Evolutionary conservation across 352 stramenopile genomes (phyloP), one percentile per base, ranked within the genome.

Genomic region (Paralagenidium karlingii): DNA sequence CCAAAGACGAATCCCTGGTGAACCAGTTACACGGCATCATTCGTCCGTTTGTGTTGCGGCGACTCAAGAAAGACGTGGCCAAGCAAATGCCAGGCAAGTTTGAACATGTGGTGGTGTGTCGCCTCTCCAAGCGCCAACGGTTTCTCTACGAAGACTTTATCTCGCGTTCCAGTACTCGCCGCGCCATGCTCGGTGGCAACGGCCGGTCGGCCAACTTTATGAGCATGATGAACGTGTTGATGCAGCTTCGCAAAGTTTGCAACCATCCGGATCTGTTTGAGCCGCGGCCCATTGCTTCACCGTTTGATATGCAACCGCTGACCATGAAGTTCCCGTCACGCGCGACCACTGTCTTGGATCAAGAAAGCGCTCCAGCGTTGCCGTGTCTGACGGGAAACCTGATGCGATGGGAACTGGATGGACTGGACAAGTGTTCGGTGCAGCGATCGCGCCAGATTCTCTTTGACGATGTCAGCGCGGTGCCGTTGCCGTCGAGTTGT

Each of bases 201-300:
- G 94, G 93, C 16, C 94, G 90, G 5, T 55, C 68, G 2, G 70
- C 53, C 15, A 87, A 87, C 29, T 85, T 89, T 48, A 96, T 99
- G 87, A 96, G 92, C 52, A 98, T 99, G 94, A 99, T 99, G 94
- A 98, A 98, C 46, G 91, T 99, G 11, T 68, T 99, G 7, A 99
- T 99, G 95, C 94, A 99, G 55, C 67, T 99, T 9, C 76, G 95
- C 24, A 99, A 99, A 57, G 80, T 95, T 11, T 95, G 84, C 59
- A 99, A 99, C 51, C 95, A 98, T 51, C 94, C 95, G n/a, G 95
- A 99, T 61, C 66, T 99, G 26, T 99, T 99, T 61, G 95, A 99
- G 49, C 68, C 91, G 21, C 57, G 40, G 22, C 89, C 94, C 7
- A 97, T 99, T 28, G 60, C 76, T 9, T 97, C 93, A n/a, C 94